These are phyloP conservation scores for Geotrichum restrictum DNA, from an alignment of 1,139 yeast species.

Conservation along the genomic window DNA sequence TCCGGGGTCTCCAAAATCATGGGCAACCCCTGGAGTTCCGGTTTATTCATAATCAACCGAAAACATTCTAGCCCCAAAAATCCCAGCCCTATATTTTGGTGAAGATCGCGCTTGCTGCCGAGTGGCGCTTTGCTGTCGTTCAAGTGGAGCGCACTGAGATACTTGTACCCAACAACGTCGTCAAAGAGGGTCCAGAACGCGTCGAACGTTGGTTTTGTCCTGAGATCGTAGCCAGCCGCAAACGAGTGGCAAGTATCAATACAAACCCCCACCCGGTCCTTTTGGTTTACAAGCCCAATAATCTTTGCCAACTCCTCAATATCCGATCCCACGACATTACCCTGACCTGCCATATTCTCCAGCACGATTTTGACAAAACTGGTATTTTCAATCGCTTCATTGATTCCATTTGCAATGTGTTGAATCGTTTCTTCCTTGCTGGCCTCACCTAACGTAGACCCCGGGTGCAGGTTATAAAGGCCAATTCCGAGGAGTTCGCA, in stretches of 20 bases:
- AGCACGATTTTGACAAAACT: slow-evolving; percentile 77
- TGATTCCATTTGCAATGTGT: slow-evolving; percentile 72
- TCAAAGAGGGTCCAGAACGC: slow-evolving; percentile 76
- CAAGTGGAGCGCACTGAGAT: slow-evolving; percentile 74
- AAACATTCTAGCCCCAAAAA: slow-evolving; percentile 84
- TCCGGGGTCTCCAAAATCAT: slow-evolving; percentile 88
- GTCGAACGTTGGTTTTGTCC: slow-evolving; percentile 53
- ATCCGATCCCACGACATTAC: slow-evolving; percentile 79
- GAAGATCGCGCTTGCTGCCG: slow-evolving; percentile 86
- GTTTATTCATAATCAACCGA: slow-evolving; percentile 67
- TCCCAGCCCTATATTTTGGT: slow-evolving; percentile 85
- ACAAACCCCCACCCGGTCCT: slow-evolving; percentile 85
- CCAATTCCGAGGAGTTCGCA: slow-evolving; percentile 86
- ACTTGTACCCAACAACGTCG: slow-evolving; percentile 63
- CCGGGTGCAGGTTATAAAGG: slow-evolving; percentile 90
- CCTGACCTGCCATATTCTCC: slow-evolving; percentile 98
- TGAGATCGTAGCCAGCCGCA: slow-evolving; percentile 92
- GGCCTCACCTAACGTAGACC: slow-evolving; percentile 68
- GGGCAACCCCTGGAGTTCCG: slow-evolving; percentile 62
- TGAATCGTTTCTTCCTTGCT: slow-evolving; percentile 62
- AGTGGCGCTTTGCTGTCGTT: slow-evolving; percentile 94
- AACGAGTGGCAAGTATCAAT: slow-evolving; percentile 92
- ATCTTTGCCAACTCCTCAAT: slow-evolving; percentile 72
- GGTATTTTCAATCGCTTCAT: slow-evolving; percentile 71
- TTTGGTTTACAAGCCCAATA: slow-evolving; percentile 70